Percentiles rank a stretch among this genome's conserved stretches.
Conservation (phyloP, 331 rosid genomes). For the Erythrophleum ivorense region DNA sequence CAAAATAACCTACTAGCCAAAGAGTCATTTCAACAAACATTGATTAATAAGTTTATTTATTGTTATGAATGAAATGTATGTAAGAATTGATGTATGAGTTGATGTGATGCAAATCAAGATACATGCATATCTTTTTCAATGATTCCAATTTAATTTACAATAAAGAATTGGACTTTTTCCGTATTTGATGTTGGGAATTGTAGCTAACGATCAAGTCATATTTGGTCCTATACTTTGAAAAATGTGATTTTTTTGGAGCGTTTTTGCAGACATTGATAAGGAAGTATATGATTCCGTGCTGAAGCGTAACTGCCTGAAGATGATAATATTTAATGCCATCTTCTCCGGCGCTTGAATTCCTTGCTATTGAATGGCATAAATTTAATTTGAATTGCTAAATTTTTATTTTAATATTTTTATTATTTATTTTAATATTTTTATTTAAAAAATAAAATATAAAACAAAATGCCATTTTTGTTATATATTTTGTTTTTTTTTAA, state of each 20-base stretch:
- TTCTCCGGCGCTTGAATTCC: too few relatives aligned
- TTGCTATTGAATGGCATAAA: too few relatives aligned
- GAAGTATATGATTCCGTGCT: background rate
- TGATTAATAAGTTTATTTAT: too few relatives aligned
- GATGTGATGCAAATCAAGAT: background rate
- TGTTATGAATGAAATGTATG: background rate
- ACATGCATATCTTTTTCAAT: background rate
- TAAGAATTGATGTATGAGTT: background rate
- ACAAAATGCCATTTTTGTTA: too few relatives aligned
- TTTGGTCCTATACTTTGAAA: conserved; percentile 2
- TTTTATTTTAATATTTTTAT: too few relatives aligned
- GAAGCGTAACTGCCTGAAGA: background rate
- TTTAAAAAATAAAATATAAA: too few relatives aligned
- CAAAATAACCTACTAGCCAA: too few relatives aligned
- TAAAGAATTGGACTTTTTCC: background rate
- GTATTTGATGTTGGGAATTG: background rate
- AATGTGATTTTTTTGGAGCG: background rate
- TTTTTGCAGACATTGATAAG: background rate
- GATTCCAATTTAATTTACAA: background rate
- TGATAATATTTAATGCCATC: background rate
- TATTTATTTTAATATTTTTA: too few relatives aligned
- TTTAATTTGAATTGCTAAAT: too few relatives aligned
- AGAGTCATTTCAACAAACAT: too few relatives aligned
- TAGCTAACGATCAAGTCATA: background rate
- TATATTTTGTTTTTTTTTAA: too few relatives aligned